A percentile compares a stretch with the other conserved stretches of the same genome.
Evolutionary conservation across 2,329 filamentous ascomycete genomes (phyloP).

Genomic region (Nemania sp.): DNA sequence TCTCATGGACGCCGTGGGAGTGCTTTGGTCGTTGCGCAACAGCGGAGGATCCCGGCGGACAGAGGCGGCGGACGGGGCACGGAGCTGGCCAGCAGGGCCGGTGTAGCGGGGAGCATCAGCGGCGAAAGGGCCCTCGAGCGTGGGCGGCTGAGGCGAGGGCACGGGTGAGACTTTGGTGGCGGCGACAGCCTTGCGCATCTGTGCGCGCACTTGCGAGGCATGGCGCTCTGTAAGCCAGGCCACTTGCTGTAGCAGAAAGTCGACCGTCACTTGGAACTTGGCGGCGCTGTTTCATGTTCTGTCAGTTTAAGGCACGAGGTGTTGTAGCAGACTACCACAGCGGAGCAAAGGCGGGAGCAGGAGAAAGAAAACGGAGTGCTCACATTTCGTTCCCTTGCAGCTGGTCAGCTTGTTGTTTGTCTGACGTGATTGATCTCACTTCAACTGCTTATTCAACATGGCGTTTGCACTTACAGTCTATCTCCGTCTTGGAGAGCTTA

Average conservation of each 20-base stretch:
- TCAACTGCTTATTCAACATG: neutral
- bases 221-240: constrained; percentile 93
- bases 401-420: neutral
- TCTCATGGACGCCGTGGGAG: constrained; percentile 48
- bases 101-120: constrained; percentile 56
- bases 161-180: constrained; percentile 59
- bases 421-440: too few species aligned
- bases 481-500: constrained; percentile 76
- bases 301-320: constrained; percentile 27
- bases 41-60: constrained; percentile 61
- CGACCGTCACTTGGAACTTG: constrained; percentile 80
- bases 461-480: constrained; percentile 69
- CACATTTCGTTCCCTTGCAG: constrained; percentile 76
- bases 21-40: constrained; percentile 51
- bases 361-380: too few species aligned
- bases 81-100: constrained; percentile 50
- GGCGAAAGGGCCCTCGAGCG: constrained; percentile 47
- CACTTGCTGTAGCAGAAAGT: constrained; percentile 90
- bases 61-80: constrained; percentile 58
- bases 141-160: constrained; percentile 60
- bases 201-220: constrained; percentile 83
- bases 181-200: constrained; percentile 76
- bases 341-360: constrained; percentile 15
- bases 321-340: neutral
- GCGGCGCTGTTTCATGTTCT: constrained; percentile 61